A percentile compares a stretch with the other conserved stretches of the same genome.
Conservation (phyloP, 192 early-diverging fungal genomes). For the Backusella australiensis region DNA sequence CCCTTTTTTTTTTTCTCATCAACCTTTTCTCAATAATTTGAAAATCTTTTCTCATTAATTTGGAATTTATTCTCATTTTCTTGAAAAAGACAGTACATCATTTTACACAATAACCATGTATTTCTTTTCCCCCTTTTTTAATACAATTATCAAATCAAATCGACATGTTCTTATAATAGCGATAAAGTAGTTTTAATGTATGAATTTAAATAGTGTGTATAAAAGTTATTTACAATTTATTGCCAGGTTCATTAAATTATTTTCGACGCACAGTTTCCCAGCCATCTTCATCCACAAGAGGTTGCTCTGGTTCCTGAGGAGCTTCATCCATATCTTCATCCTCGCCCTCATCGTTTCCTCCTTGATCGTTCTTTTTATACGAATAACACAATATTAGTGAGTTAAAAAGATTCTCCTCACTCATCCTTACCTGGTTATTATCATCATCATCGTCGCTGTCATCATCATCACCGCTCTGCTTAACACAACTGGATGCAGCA, state of each 20-base stretch:
- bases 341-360: background rate
- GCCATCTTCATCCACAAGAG: constrained; percentile 17
- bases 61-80: too few relatives aligned
- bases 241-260: background rate
- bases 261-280: constrained; percentile 19
- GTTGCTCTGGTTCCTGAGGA: background rate
- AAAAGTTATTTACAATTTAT: constrained; percentile 5
- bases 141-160: background rate
- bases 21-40: too few relatives aligned
- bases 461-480: constrained; percentile 24
- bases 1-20: too few relatives aligned
- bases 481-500: constrained; percentile 22
- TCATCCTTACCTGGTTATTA: background rate
- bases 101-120: constrained; percentile 42
- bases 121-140: background rate
- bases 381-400: background rate
- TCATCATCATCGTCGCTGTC: constrained; percentile 37
- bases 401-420: background rate
- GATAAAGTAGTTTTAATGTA: background rate
- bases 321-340: constrained; percentile 21
- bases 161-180: too few relatives aligned
- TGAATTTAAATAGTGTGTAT: background rate
- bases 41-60: too few relatives aligned
- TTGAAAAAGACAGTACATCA: too few relatives aligned
- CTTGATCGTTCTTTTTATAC: background rate